Percentiles rank a stretch among this genome's conserved stretches.
Conservation (phyloP, 805 yeast genomes). For the Barnettozyma siamensis region DNA sequence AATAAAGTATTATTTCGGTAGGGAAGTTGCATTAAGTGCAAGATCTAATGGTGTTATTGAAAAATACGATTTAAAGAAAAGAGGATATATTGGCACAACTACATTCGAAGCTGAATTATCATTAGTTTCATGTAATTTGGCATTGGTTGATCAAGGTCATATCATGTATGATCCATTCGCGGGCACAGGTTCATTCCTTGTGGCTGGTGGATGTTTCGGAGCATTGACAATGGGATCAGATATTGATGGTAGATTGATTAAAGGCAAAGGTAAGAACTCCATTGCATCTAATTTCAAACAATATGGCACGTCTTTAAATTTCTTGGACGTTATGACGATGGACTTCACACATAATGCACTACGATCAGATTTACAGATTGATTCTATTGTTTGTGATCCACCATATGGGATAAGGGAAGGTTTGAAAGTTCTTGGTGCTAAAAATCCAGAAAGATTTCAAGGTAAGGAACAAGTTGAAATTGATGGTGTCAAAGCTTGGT, state of each 20-base stretch:
- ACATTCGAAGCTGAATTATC: conserved; percentile 94
- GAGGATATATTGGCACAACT: conserved; percentile 92
- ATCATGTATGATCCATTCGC: conserved; percentile 90
- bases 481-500: conserved; percentile 71
- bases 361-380: conserved; percentile 55
- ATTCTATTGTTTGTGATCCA: conserved; percentile 90
- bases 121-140: conserved; percentile 80
- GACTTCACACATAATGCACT: conserved; percentile 92
- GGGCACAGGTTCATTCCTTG: conserved; percentile 92
- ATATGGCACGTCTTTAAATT: conserved; percentile 52
- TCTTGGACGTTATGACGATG: conserved; percentile 79
- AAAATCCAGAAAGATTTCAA: conserved; percentile 55
- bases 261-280: conserved; percentile 58
- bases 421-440: conserved; percentile 85
- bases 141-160: conserved; percentile 59
- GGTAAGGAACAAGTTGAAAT: conserved; percentile 74
- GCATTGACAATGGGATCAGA: conserved; percentile 82
- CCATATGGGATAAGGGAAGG: conserved; percentile 98
- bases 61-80: conserved; percentile 68
- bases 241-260: conserved; percentile 75
- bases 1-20: conserved; percentile 62
- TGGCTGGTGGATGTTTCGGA: conserved; percentile 83
- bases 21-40: conserved; percentile 58
- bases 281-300: conserved; percentile 67
- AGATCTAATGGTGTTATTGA: conserved; percentile 65